Conservation (phyloP, 1,284 basidiomycete species). For the Apiotrichum mycotoxinovorans region DNA sequence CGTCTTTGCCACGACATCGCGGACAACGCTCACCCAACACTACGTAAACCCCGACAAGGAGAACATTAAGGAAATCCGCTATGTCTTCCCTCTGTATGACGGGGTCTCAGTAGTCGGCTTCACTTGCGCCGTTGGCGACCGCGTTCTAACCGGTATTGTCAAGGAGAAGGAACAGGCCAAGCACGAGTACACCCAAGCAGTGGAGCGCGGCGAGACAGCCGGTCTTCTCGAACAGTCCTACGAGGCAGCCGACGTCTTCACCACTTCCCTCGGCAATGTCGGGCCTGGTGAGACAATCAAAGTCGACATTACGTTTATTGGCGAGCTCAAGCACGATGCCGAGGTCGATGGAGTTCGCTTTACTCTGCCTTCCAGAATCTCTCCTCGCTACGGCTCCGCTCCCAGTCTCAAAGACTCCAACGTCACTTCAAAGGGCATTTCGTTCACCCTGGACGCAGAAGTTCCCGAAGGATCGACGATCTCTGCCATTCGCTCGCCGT, state of each 20-base stretch:
- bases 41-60: constrained; percentile 52
- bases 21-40: constrained; percentile 55
- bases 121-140: constrained; percentile 52
- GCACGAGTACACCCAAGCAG: constrained; percentile 52
- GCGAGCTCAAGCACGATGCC: constrained; percentile 24
- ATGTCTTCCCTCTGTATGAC: constrained; percentile 61
- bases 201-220: constrained; percentile 51
- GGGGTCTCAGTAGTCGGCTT: constrained; percentile 57
- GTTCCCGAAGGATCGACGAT: constrained; percentile 12
- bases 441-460: constrained; percentile 15
- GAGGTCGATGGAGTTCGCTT: constrained; percentile 23
- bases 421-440: neutral
- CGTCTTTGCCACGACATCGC: constrained; percentile 51
- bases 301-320: constrained; percentile 21
- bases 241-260: constrained; percentile 18
- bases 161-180: constrained; percentile 56
- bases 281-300: constrained; percentile 4
- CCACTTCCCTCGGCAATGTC: constrained; percentile 17
- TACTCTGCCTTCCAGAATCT: constrained; percentile 21
- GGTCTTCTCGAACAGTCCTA: constrained; percentile 46
- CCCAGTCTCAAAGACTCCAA: neutral
- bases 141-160: constrained; percentile 53
- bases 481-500: constrained; percentile 18
- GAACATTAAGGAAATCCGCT: constrained; percentile 54
- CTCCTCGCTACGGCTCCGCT: constrained; percentile 19